These are phyloP conservation scores for Moesziomyces sp. DNA, from an alignment of 1,284 basidiomycete species.

Conservation along the genomic window DNA sequence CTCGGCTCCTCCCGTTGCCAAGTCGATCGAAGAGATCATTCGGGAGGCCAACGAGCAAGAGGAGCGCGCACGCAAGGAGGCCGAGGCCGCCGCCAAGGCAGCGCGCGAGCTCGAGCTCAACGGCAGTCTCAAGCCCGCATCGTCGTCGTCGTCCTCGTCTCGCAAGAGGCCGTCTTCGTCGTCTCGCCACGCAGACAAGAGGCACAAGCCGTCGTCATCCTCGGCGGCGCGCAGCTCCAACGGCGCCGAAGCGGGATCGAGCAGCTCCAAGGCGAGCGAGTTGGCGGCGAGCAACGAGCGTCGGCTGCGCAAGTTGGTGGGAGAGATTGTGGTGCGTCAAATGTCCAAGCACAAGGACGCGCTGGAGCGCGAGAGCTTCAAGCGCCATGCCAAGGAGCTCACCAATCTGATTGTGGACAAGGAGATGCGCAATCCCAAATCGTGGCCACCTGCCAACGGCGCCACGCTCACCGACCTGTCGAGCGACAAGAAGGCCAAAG, in stretches of 20 bases:
- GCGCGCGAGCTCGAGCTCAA: constrained; percentile 32
- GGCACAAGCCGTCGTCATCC: constrained; percentile 32
- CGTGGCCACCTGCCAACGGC: constrained; percentile 72
- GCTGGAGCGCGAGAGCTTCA: constrained; percentile 87
- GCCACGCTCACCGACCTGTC: constrained; percentile 71
- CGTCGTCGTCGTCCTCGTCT: constrained; percentile 2
- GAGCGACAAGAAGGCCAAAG: constrained; percentile 86
- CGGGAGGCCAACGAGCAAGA: constrained; percentile 62
- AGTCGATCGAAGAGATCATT: constrained; percentile 65
- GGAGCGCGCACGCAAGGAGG: constrained; percentile 46
- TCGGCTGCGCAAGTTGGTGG: constrained; percentile 81
- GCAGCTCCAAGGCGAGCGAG: constrained; percentile 3
- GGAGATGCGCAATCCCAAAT: constrained; percentile 78
- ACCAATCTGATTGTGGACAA: constrained; percentile 86
- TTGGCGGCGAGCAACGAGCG: constrained; percentile 42
- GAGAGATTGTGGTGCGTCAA: constrained; percentile 86
- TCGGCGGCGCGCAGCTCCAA: constrained; percentile 6
- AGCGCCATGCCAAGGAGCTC: constrained; percentile 93
- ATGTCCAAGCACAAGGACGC: constrained; percentile 88
- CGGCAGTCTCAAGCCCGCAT: constrained; percentile 7
- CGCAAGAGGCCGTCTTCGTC: constrained; percentile 40
- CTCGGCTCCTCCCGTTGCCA: constrained; percentile 2
- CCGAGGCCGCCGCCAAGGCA: constrained; percentile 39
- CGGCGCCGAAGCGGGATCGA: constrained; percentile 9
- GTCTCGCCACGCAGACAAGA: constrained; percentile 38